Conservation (phyloP, 1,139 yeast genomes). For the Pichia sp. region DNA sequence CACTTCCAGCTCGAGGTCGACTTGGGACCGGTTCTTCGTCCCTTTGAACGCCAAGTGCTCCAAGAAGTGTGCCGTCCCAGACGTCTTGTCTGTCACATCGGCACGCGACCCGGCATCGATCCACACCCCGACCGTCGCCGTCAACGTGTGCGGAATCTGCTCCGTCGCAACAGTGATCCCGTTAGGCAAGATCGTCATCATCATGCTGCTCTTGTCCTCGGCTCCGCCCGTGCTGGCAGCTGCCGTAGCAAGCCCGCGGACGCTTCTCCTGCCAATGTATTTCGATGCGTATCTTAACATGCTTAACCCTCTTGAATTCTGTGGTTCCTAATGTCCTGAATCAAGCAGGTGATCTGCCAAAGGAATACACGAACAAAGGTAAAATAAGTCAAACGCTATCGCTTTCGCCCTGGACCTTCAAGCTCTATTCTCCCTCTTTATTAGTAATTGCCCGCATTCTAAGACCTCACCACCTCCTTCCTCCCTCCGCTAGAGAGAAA, state of each 20-base stretch:
- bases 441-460: not conserved
- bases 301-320: too few relatives aligned
- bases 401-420: too few relatives aligned
- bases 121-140: conserved; percentile 97
- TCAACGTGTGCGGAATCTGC: conserved; percentile 76
- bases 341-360: too few relatives aligned
- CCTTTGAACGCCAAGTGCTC: conserved; percentile 98
- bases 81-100: conserved; percentile 70
- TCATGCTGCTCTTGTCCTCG: conserved; percentile 33
- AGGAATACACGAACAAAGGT: too few relatives aligned
- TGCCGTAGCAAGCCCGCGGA: not conserved
- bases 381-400: too few relatives aligned
- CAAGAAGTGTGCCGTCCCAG: conserved; percentile 94
- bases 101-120: conserved; percentile 98
- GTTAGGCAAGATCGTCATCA: conserved; percentile 64
- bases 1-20: conserved; percentile 81
- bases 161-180: conserved; percentile 95
- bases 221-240: conserved; percentile 1
- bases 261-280: not conserved
- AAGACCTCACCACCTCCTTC: not conserved
- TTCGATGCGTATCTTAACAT: conserved; percentile 7
- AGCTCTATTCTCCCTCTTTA: not conserved
- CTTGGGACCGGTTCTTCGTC: conserved; percentile 75
- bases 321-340: too few relatives aligned
- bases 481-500: not conserved